Percentiles rank a stretch among this genome's conserved stretches.
Evolutionary conservation across 2,329 filamentous ascomycete genomes (phyloP).

Genomic region (Ampelomyces quisqualis): DNA sequence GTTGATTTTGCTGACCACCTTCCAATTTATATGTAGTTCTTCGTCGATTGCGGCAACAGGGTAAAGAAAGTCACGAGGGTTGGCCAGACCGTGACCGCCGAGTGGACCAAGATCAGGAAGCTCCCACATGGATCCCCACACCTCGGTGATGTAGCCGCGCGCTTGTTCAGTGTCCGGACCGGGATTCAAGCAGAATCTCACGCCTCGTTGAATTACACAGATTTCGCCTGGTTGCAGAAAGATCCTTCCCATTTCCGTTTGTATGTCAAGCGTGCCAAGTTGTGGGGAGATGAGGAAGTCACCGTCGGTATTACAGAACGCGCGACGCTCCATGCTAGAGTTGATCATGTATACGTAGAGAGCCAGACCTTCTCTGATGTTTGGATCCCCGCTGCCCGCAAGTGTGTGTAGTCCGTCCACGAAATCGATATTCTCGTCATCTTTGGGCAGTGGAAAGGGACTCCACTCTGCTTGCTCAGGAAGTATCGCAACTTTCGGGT

Average conservation of each 20-base stretch:
- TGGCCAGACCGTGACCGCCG: conserved; percentile 45
- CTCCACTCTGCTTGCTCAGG: conserved; percentile 54
- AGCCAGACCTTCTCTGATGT: conserved; percentile 53
- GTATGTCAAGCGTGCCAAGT: conserved; percentile 42
- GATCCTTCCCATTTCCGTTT: conserved; percentile 44
- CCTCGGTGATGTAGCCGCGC: conserved; percentile 45
- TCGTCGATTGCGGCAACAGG: conserved; percentile 44
- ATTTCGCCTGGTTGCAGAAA: conserved; percentile 45
- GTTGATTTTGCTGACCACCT: conserved; percentile 42
- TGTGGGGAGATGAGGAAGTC: conserved; percentile 44
- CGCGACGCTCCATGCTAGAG: conserved; percentile 48
- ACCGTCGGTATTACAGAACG: conserved; percentile 50
- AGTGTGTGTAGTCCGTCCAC: conserved; percentile 53
- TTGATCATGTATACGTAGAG: conserved; percentile 54
- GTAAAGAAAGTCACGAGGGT: conserved; percentile 44
- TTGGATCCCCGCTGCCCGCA: conserved; percentile 54
- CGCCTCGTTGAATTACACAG: conserved; percentile 46
- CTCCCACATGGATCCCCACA: conserved; percentile 47
- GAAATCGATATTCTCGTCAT: conserved; percentile 49
- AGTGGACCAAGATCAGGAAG: conserved; percentile 44
- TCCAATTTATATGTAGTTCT: conserved; percentile 37
- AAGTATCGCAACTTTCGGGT: conserved; percentile 50
- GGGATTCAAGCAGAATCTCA: conserved; percentile 40
- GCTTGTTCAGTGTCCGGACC: conserved; percentile 36
- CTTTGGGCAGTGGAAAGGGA: conserved; percentile 44